These are phyloP conservation scores for Solanum raphanifolium DNA, from an alignment of 257 asterid genomes.

Conservation along the genomic window DNA sequence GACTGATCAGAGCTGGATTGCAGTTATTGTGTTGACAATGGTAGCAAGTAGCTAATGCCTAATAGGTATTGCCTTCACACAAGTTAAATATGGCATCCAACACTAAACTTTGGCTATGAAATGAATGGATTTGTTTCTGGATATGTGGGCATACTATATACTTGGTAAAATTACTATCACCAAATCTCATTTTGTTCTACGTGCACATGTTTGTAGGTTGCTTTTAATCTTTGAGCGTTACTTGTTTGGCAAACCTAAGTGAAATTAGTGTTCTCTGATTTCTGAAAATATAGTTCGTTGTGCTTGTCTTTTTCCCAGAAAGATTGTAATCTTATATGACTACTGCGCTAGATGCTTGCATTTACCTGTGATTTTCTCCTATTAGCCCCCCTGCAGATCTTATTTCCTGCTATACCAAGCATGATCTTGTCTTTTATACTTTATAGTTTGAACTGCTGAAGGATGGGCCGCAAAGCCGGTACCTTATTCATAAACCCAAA, in stretches of 20 bases:
- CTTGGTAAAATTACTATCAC: neutral
- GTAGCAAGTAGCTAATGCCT: neutral
- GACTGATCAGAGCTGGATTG: neutral
- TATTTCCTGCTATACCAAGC: neutral
- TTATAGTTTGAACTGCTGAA: slow-evolving; percentile 12
- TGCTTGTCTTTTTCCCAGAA: neutral
- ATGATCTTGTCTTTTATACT: neutral
- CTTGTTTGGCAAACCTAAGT: neutral
- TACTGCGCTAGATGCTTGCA: neutral
- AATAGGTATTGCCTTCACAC: neutral
- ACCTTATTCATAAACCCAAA: slow-evolving; percentile 60
- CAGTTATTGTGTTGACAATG: neutral
- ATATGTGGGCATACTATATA: neutral
- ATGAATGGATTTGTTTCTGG: neutral
- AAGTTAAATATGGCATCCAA: neutral
- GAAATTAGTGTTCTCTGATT: neutral
- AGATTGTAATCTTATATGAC: neutral
- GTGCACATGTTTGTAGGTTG: neutral
- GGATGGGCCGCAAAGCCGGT: slow-evolving; percentile 75
- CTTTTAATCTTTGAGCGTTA: neutral
- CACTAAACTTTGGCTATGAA: neutral
- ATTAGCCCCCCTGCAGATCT: neutral
- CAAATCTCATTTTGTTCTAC: neutral
- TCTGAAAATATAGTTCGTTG: neutral
- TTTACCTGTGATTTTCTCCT: neutral